Evolutionary conservation across 768 basidiomycete species (phyloP), one percentile per base, ranked within the genome.

Genomic region (Steccherinum ochraceum): DNA sequence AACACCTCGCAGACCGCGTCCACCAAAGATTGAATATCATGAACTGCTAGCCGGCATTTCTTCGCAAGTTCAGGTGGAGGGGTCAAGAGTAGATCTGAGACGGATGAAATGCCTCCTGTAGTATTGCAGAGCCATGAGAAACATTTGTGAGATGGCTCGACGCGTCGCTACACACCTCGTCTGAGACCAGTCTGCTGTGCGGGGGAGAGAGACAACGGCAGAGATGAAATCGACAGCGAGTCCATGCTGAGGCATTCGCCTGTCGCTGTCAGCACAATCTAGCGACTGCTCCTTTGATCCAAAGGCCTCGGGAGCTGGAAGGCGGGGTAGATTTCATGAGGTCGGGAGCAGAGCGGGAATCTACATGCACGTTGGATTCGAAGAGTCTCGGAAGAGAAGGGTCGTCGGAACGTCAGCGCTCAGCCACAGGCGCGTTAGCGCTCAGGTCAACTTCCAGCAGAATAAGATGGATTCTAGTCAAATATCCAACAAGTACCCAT

Each of bases 21-120:
- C 30, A 89, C 60, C 48, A 86, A 72, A 40, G 60, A 61, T 54
- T 74, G 71, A 13, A 77, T 75, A 35, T 83, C 79, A 19, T 69
- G 57, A 3, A 69, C 71, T 11, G 79, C 65, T 13, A 80, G 69
- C 58, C 65, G 77, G 61, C 85, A 82, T 58, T 72, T 74, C 46
- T 74, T 76, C 1, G 81, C 76, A 39, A 86, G 62, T 35, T 84
- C 83, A 55, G 71, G 69, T 4, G 73, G 64, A 0, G 75, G 61
- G 5, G 65, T 67, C 39, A 84, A 59, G 16, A 87, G 55, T 24
- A 86, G 61, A 48, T 86, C 81, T 24, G 53, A 27, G 0, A 61
- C 52, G 0, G 55, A 58, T 35, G 51, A 25, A 10, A 64, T 19
- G 12, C 53, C 50, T 7, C 51, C 61, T n/a, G n/a, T n/a, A n/a